phyloP scores from a whole-genome alignment of 2,329 filamentous ascomycete genomes.

The Talaromyces sp. region DNA sequence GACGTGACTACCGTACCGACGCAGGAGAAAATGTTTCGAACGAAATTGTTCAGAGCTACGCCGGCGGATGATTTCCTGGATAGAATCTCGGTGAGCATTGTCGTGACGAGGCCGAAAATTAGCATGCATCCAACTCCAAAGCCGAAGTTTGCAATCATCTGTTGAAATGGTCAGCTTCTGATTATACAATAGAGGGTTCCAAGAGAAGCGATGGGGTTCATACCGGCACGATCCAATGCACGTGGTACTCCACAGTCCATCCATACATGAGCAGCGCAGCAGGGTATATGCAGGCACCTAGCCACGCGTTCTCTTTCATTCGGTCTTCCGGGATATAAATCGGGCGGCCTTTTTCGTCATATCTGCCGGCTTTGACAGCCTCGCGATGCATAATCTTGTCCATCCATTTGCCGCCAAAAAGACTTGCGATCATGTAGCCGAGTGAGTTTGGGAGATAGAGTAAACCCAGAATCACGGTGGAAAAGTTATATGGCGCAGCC shows the following conservation, averaged over 20 bases:
- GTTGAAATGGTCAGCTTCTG: conserved; percentile 11
- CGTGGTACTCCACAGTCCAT: conserved; percentile 63
- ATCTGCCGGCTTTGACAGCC: conserved; percentile 65
- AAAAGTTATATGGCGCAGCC: conserved; percentile 63
- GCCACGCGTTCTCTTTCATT: conserved; percentile 77
- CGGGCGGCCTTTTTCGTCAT: conserved; percentile 63
- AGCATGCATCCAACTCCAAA: conserved; percentile 78
- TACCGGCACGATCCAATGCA: conserved; percentile 60
- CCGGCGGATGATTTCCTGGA: conserved; percentile 66
- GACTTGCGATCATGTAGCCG: conserved; percentile 66
- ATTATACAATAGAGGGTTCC: too few species aligned
- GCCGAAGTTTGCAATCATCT: conserved; percentile 63
- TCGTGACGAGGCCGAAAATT: conserved; percentile 68
- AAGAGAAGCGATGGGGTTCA: conserved; percentile 21
- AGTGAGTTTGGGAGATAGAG: conserved; percentile 72
- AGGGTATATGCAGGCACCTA: conserved; percentile 68
- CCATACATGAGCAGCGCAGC: conserved; percentile 70
- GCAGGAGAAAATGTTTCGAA: conserved; percentile 73
- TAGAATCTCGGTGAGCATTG: conserved; percentile 84
- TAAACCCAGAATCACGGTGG: conserved; percentile 65
- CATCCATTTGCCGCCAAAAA: conserved; percentile 72
- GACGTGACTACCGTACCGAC: conserved; percentile 66
- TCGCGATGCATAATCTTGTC: conserved; percentile 76
- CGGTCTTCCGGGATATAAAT: conserved; percentile 73
- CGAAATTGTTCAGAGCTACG: conserved; percentile 77